Conservation (phyloP, 2,329 filamentous ascomycete species). For the Chrysoporthe deuterocubensis region DNA sequence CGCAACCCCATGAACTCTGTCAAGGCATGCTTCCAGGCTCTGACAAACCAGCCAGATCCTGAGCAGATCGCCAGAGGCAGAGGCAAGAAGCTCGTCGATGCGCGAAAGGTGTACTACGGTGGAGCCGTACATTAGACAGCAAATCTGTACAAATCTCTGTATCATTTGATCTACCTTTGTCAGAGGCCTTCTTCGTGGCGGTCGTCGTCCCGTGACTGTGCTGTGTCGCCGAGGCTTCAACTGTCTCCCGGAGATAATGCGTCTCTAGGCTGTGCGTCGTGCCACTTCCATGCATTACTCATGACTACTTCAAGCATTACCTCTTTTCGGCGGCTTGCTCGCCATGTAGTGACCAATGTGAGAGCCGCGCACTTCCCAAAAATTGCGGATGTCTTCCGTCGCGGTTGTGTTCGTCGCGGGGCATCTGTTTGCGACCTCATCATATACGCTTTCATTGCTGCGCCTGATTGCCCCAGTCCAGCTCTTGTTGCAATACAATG, state of each 20-base stretch:
- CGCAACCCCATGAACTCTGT: conserved; percentile 98
- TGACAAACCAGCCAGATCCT: conserved; percentile 82
- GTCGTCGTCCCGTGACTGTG: not conserved
- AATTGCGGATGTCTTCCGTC: not conserved
- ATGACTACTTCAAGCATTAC: not conserved
- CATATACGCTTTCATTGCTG: conserved; percentile 38
- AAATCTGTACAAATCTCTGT: conserved; percentile 28
- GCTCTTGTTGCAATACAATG: conserved; percentile 97
- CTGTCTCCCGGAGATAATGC: not conserved
- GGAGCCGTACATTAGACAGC: conserved; percentile 65
- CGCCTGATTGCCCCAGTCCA: conserved; percentile 67
- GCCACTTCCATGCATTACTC: not conserved
- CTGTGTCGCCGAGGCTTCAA: not conserved
- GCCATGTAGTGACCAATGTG: not conserved
- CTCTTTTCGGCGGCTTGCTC: not conserved
- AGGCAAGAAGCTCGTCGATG: conserved; percentile 95
- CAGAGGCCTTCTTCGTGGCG: not conserved
- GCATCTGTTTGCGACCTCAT: not conserved
- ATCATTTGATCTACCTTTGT: conserved; percentile 13
- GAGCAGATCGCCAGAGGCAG: conserved; percentile 87
- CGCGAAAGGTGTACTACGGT: conserved; percentile 95
- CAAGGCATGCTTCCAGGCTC: conserved; percentile 84
- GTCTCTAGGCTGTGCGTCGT: not conserved
- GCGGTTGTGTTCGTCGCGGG: too few relatives aligned
- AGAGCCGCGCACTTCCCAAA: not conserved